Base-by-base conservation (phyloP, 2,329 filamentous ascomycete species). In the Aureobasidium melanogenum region DNA sequence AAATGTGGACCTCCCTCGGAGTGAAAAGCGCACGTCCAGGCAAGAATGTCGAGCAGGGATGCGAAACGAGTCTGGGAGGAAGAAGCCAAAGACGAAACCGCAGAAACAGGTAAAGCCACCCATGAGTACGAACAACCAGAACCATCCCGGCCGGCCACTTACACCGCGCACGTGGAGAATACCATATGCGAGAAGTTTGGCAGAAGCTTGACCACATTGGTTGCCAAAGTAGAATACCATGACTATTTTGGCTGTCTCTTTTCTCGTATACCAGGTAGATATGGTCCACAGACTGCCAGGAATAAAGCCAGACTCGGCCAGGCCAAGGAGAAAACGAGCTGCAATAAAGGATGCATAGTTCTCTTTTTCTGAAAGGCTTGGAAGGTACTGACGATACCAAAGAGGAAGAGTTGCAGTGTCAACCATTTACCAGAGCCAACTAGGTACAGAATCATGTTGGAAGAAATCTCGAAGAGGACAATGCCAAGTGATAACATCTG, bases 231-330 rank as follows among this genome's bases (percentile, higher is more conserved):
- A 79, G 65, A 75, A 80, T 12, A 70, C 36, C 62, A 63, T 62
- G 28, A 63, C 55, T 10, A 78, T 69, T 66, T 77, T 79, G 52
- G 75, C 77, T 0, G 75, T 79, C 63, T 80, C 77, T 8, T 72
- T 70, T 3, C 72, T 72, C 30, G 77, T 80, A 61, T 80, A 80
- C 77, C 77, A 80, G 1, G 74, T 71, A 0, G 77, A 79, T 1
- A 80, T 73, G 0, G 78, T 79, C 67, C 75, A 80, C 1, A 80
- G 68, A 7, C 76, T 76, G 1, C 76, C 78, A 2, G 77, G 78
- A 48, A 79, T 80, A 62, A 79, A 78, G 1, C 76, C 77, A 1
- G 75, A 73, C 60, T 79, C 77, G 2, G 64, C 68, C 30, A 69
- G 64, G 6, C 74, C 73, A 8, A 77, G 71, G 3, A 77, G 67